phyloP scores from a whole-genome alignment of 345 rosid genomes.

The Hibiscus trionum region DNA sequence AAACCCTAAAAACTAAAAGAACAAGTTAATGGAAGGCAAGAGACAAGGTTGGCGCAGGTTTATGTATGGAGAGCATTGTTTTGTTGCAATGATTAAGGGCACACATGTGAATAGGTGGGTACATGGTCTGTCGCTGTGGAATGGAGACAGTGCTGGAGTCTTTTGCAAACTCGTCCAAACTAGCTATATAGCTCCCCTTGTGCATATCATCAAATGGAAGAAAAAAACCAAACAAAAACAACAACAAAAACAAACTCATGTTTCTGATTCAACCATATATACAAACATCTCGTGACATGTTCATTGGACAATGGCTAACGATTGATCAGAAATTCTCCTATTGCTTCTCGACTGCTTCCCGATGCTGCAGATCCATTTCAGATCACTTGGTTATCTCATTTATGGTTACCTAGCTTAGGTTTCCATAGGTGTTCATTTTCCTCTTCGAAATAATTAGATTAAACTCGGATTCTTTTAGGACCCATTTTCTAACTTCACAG shows the following conservation, averaged over 20 bases:
- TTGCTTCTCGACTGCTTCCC: too few relatives aligned
- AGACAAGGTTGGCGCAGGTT: conserved; percentile 21
- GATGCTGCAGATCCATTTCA: not conserved
- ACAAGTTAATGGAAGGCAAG: conserved; percentile 18
- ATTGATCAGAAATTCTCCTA: too few relatives aligned
- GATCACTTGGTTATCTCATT: not conserved
- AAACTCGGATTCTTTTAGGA: not conserved
- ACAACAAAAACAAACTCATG: not conserved
- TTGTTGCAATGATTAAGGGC: conserved; percentile 49
- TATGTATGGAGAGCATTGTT: conserved; percentile 43
- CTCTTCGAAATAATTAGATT: not conserved
- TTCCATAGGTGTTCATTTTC: not conserved
- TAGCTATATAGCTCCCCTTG: not conserved
- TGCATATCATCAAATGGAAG: too few relatives aligned
- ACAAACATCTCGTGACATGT: conserved; percentile 32
- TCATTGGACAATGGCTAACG: conserved; percentile 4
- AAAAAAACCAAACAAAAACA: too few relatives aligned
- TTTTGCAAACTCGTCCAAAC: conserved; percentile 19
- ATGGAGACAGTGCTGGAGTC: conserved; percentile 35
- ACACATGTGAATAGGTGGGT: conserved; percentile 66
- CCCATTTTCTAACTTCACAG: not conserved
- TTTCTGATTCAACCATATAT: conserved; percentile 5
- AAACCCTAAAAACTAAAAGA: not conserved
- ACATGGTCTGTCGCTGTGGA: conserved; percentile 42
- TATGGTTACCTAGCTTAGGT: not conserved